Evolutionary conservation across 2,329 filamentous ascomycete genomes (phyloP).

Genomic region (Monosporascus ibericus): DNA sequence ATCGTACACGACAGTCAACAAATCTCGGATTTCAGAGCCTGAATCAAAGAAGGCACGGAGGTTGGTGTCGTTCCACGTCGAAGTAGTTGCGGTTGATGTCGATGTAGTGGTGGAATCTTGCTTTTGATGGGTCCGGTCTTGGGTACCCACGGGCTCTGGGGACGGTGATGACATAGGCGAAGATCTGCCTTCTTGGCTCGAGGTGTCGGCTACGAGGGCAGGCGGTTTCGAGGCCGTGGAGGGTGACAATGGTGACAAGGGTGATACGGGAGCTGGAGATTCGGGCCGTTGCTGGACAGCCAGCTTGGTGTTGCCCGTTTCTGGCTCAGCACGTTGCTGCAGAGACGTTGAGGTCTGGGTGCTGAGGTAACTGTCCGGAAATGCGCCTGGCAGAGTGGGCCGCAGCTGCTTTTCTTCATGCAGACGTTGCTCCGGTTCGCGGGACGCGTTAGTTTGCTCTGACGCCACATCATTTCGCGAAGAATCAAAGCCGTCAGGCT

Average conservation of each 20-base stretch:
- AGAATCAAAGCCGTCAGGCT: slow-evolving; percentile 66
- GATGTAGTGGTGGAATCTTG: slow-evolving; percentile 47
- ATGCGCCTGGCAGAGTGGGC: slow-evolving; percentile 33
- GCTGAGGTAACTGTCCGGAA: slow-evolving; percentile 34
- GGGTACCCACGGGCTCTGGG: slow-evolving; percentile 50
- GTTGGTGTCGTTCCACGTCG: slow-evolving; percentile 80
- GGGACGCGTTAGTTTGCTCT: slow-evolving; percentile 18
- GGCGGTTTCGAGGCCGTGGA: slow-evolving; percentile 50
- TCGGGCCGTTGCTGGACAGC: slow-evolving; percentile 48
- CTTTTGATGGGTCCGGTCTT: slow-evolving; percentile 36
- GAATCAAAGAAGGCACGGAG: slow-evolving; percentile 89
- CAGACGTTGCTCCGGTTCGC: slow-evolving; percentile 20
- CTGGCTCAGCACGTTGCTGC: slow-evolving; percentile 25
- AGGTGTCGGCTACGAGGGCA: slow-evolving; percentile 63
- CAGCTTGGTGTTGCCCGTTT: slow-evolving; percentile 16
- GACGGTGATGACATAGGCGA: slow-evolving; percentile 60
- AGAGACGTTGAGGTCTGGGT: slow-evolving; percentile 23
- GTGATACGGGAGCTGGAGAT: slow-evolving; percentile 63
- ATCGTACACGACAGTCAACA: slow-evolving; percentile 88
- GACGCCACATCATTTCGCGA: slow-evolving; percentile 40
- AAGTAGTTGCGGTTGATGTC: slow-evolving; percentile 49
- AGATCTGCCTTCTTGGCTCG: slow-evolving; percentile 61
- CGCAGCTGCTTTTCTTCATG: slow-evolving; percentile 21
- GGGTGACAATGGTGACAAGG: slow-evolving; percentile 58
- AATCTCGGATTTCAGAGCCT: slow-evolving; percentile 78